Conservation (phyloP, 176 grass and related monocot genomes). For the Cenchrus fungigraminus region DNA sequence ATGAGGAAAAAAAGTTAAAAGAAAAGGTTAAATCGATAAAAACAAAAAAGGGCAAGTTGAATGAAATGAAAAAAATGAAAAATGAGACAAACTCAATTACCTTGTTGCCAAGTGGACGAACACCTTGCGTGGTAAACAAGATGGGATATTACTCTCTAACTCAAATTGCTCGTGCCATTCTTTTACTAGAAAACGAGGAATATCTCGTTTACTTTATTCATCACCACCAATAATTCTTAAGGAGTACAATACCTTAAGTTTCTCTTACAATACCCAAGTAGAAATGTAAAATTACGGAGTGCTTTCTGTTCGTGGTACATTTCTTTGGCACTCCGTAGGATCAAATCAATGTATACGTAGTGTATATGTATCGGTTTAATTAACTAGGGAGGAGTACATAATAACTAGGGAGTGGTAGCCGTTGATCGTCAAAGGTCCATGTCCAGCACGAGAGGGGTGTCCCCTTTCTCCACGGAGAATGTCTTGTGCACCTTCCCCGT, state of each 20-base stretch:
- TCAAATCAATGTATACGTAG: slow-evolving; percentile 2
- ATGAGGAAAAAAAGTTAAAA: no score
- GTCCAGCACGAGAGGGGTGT: slow-evolving; percentile 57
- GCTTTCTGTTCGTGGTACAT: slow-evolving; percentile 10
- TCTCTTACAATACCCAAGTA: slow-evolving; percentile 42
- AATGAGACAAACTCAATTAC: no score
- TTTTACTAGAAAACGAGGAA: slow-evolving; percentile 35
- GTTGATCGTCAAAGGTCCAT: slow-evolving; percentile 47
- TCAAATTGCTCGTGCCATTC: no score
- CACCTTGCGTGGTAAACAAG: no score
- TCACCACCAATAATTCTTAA: slow-evolving; percentile 22
- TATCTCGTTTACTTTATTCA: slow-evolving; percentile 50
- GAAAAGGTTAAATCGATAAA: no score
- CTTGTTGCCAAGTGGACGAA: no score
- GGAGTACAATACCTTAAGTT: slow-evolving; percentile 51
- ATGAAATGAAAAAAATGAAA: no score
- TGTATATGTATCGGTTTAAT: background rate
- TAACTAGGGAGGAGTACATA: no score
- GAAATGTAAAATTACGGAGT: slow-evolving; percentile 8
- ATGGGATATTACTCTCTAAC: no score
- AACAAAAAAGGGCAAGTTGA: no score
- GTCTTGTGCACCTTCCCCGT: slow-evolving; percentile 48
- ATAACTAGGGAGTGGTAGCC: no score
- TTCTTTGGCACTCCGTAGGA: background rate
- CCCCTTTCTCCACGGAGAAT: slow-evolving; percentile 79